Percentiles rank a stretch among this genome's conserved stretches.
phyloP scores from a whole-genome alignment of 2,329 filamentous ascomycete species.

The Alternaria sp. region DNA sequence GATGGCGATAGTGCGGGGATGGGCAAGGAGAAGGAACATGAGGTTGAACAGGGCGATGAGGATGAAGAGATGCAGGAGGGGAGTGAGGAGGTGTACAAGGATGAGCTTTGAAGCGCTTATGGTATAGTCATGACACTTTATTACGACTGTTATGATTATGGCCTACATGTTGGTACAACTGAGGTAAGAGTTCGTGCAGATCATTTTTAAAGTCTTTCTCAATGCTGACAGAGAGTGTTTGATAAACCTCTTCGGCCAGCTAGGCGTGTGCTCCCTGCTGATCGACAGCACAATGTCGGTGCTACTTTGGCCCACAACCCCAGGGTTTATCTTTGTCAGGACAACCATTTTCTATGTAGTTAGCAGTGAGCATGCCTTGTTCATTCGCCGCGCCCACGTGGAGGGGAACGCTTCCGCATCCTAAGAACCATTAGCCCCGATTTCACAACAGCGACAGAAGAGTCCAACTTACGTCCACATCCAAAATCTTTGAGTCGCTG shows the following conservation, averaged over 20 bases:
- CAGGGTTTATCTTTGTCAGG: not conserved
- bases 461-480: not conserved
- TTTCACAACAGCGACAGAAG: no score
- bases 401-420: not conserved
- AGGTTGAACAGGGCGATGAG: slow-evolving; percentile 23
- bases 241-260: not conserved
- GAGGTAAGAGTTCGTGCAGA: not conserved
- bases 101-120: slow-evolving; percentile 36
- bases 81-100: slow-evolving; percentile 51
- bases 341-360: not conserved
- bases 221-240: not conserved
- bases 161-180: not conserved
- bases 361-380: not conserved
- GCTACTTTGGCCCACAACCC: not conserved
- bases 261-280: no score
- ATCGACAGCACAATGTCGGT: no score
- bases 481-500: not conserved
- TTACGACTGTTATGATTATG: not conserved
- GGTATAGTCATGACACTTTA: not conserved
- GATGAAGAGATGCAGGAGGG: slow-evolving; percentile 40
- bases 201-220: not conserved
- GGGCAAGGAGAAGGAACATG: slow-evolving; percentile 30
- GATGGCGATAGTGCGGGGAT: slow-evolving; percentile 53
- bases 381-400: not conserved
- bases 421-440: not conserved